Evolutionary conservation across 2,329 filamentous ascomycete genomes (phyloP), one percentile per base, ranked within the genome.

Genomic region (Sarocladiaceae sp.): DNA sequence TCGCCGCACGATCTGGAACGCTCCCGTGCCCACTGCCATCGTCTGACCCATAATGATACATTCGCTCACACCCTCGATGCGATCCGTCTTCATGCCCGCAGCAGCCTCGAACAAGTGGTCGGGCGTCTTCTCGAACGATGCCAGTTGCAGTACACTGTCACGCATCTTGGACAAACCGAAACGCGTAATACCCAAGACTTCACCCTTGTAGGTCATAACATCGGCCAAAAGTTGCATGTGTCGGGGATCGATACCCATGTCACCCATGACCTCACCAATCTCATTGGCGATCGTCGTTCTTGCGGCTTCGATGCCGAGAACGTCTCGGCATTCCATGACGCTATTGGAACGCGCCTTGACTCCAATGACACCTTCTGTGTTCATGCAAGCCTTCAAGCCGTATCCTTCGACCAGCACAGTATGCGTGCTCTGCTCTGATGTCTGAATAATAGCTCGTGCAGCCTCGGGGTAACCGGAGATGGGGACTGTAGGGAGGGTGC

Each of bases 11-110:
- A 97, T 85, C 59, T 94, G 83, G 74, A 97, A 93, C 2, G 87
- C 85, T 4, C 93, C 93, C 0, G 93, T 98, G 5, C 93, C 93
- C 27, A 98, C 73, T 34, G 78, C 78, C 78, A 97, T 94, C 33
- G 84, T 90, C 72, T 97, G 91, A 13, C 93, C 93, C 83, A 97
- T 93, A 60, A 98, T 98, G 59, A 98, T 97, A 65, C 89, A 94
- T 68, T 98, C 93, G 45, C 80, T 87, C 9, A 98, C 93, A 55
- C 93, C 93, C 62, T 95, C 87, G 48, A 98, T 94, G 50, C 79
- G 75, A 66, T 98, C 93, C 21, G 80, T 84, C 71, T 96, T 96
- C 74, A 94, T 94, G 46, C 83, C 82, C 4, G 88, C 86, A 6
- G 90, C 93, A 3, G 93, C 93, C 51, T 96, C 91, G 58, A 98